phyloP scores from a whole-genome alignment of 306 rosid genomes.

The Ziziphus jujuba region DNA sequence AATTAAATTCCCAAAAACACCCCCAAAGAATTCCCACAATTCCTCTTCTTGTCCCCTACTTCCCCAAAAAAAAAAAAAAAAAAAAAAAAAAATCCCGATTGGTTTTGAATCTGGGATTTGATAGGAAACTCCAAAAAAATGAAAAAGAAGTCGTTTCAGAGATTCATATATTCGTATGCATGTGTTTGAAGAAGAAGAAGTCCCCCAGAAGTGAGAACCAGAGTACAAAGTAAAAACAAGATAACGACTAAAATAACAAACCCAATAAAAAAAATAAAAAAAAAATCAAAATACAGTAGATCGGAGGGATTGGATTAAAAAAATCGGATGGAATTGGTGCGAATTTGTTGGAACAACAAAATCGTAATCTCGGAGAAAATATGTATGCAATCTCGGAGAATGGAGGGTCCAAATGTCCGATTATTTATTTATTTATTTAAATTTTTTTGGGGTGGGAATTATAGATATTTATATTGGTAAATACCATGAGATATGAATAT shows the following conservation, averaged over 20 bases:
- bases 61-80: neutral
- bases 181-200: neutral
- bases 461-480: too few species aligned
- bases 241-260: neutral
- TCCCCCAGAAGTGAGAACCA: neutral
- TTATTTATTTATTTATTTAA: too few species aligned
- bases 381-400: neutral
- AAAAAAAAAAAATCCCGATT: slow-evolving; percentile 6
- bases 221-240: neutral
- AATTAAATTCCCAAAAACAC: neutral
- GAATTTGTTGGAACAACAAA: slow-evolving; percentile 1
- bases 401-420: neutral
- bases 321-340: neutral
- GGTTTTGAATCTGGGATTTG: neutral
- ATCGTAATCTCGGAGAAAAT: slow-evolving; percentile 9
- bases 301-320: slow-evolving; percentile 6
- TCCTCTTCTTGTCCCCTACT: too few species aligned
- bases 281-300: neutral
- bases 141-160: neutral
- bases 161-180: neutral
- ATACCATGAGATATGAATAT: too few species aligned
- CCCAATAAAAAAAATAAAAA: neutral
- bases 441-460: too few species aligned
- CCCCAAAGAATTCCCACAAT: too few species aligned
- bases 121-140: neutral